Percentiles rank a stretch among this genome's conserved stretches.
These are phyloP conservation scores for Hyparrhenia diplandra DNA, from an alignment of 176 grass and related monocot species.

Conservation along the genomic window DNA sequence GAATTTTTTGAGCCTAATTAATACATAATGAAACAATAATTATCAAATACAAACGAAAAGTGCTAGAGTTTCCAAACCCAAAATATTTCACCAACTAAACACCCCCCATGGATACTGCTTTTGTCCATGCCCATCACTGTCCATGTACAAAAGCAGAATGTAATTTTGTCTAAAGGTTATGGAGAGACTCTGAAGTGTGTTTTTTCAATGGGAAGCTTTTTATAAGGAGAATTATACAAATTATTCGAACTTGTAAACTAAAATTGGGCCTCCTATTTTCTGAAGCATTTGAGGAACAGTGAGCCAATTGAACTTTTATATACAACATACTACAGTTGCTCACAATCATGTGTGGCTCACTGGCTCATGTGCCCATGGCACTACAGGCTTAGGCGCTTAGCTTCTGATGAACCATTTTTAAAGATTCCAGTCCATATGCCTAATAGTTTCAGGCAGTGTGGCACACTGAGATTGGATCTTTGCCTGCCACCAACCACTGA, in stretches of 20 bases:
- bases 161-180: not conserved
- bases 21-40: no score
- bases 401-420: not conserved
- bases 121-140: not conserved
- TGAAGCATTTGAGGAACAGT: not conserved
- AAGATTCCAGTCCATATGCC: not conserved
- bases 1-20: no score
- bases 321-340: not conserved
- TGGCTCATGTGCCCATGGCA: not conserved
- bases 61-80: no score
- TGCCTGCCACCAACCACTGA: conserved; percentile 13
- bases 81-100: no score
- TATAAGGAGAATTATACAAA: no score
- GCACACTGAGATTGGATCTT: not conserved
- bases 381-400: not conserved
- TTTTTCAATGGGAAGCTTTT: no score
- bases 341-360: not conserved
- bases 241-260: not conserved
- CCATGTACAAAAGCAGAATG: not conserved
- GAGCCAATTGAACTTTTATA: not conserved
- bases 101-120: not conserved
- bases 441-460: not conserved
- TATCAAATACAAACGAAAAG: no score
- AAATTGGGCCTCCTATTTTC: not conserved
- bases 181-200: no score